Evolutionary conservation across 768 basidiomycete genomes (phyloP).

Genomic region (Hericium coralloides): DNA sequence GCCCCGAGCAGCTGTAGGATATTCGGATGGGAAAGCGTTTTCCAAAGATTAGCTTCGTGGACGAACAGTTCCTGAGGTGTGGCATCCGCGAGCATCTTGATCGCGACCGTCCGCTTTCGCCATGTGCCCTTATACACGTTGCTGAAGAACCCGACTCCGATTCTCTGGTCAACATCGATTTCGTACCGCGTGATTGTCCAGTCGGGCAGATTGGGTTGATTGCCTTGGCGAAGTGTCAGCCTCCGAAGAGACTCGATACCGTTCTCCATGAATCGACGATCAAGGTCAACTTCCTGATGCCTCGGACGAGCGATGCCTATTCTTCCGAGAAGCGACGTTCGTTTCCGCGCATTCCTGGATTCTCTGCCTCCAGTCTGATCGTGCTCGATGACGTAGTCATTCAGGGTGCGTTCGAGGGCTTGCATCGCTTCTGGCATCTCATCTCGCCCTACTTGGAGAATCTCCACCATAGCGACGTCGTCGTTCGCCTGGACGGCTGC

Average conservation of each 20-base stretch:
- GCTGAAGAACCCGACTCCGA: slow-evolving; percentile 70
- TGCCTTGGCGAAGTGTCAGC: slow-evolving; percentile 32
- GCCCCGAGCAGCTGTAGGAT: slow-evolving; percentile 73
- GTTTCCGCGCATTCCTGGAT: too few relatives aligned
- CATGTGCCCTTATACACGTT: slow-evolving; percentile 70
- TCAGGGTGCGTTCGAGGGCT: slow-evolving; percentile 62
- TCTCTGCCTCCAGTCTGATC: slow-evolving; percentile 8
- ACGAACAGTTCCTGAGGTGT: slow-evolving; percentile 59
- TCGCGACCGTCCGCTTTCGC: slow-evolving; percentile 54
- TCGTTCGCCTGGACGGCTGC: slow-evolving; percentile 45
- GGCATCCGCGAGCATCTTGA: slow-evolving; percentile 60
- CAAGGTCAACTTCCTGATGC: slow-evolving; percentile 33
- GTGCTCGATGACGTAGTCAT: slow-evolving; percentile 29
- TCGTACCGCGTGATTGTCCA: slow-evolving; percentile 84
- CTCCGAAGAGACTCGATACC: slow-evolving; percentile 64
- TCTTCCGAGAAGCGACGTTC: neutral
- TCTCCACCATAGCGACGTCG: slow-evolving; percentile 55
- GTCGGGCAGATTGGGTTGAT: slow-evolving; percentile 34
- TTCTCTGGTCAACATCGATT: slow-evolving; percentile 56
- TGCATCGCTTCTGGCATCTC: slow-evolving; percentile 80
- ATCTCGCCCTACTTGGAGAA: slow-evolving; percentile 51
- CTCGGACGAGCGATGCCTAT: neutral
- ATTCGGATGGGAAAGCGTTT: slow-evolving; percentile 53
- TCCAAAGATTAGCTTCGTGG: slow-evolving; percentile 67
- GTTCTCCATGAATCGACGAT: slow-evolving; percentile 61